Percentiles rank a stretch among this genome's conserved stretches.
phyloP scores from a whole-genome alignment of 305 asterid genomes.

The Fraxinus ornus region DNA sequence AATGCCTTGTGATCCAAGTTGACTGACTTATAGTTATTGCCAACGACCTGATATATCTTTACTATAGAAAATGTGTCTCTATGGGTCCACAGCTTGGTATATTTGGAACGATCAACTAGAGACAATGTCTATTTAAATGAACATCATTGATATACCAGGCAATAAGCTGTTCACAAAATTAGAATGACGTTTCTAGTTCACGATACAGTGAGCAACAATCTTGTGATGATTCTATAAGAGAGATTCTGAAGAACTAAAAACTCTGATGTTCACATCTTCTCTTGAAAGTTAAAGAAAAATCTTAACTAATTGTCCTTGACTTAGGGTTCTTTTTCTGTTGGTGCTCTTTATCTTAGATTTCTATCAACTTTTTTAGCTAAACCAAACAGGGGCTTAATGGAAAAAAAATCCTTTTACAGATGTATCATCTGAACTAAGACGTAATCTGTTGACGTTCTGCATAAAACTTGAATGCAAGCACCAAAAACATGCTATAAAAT shows the following conservation, averaged over 20 bases:
- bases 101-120: neutral
- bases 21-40: neutral
- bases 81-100: neutral
- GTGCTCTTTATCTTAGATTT: neutral
- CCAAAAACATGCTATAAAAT: neutral
- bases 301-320: neutral
- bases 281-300: neutral
- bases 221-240: neutral
- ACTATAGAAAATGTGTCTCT: neutral
- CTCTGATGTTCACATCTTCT: neutral
- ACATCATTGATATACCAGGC: neutral
- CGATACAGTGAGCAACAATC: neutral
- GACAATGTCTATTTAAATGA: neutral
- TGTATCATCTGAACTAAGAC: neutral
- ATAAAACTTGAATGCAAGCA: neutral
- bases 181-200: slow-evolving; percentile 10
- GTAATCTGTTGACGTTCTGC: neutral
- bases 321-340: neutral
- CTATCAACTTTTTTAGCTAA: neutral
- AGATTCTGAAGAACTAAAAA: neutral
- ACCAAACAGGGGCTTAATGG: neutral
- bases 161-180: neutral
- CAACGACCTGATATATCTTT: slow-evolving; percentile 3
- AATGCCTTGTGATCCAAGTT: neutral
- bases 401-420: neutral